Evolutionary conservation across 2,329 filamentous ascomycete species (phyloP).

Genomic region (Pseudogymnoascus sp.): DNA sequence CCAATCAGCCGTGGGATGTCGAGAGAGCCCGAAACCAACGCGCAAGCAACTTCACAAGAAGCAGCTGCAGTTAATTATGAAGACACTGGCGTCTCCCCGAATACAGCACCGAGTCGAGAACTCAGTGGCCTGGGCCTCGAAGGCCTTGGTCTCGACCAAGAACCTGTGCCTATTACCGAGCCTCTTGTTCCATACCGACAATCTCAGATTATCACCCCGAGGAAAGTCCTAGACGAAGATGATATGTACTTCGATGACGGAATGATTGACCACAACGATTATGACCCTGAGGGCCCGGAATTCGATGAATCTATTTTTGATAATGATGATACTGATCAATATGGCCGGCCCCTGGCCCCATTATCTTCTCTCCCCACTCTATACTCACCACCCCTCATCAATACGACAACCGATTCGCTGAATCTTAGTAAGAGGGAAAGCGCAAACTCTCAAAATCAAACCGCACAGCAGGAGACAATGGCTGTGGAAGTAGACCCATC

Average conservation of each 20-base stretch:
- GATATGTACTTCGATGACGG: constrained; percentile 66
- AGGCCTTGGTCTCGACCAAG: neutral
- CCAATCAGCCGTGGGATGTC: constrained; percentile 50
- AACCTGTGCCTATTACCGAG: constrained; percentile 19
- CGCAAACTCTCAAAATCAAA: neutral
- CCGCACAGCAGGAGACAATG: neutral
- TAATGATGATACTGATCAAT: constrained; percentile 54
- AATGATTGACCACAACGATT: constrained; percentile 38
- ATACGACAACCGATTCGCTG: constrained; percentile 13
- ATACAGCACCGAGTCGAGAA: neutral
- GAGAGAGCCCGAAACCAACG: constrained; percentile 32
- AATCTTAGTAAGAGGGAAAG: constrained; percentile 9
- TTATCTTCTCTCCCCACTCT: constrained; percentile 23
- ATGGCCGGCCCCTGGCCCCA: constrained; percentile 44
- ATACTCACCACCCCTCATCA: constrained; percentile 22
- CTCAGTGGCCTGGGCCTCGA: neutral
- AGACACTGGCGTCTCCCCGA: neutral
- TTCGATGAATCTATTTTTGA: constrained; percentile 73
- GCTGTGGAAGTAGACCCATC: neutral
- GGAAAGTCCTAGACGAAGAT: constrained; percentile 36
- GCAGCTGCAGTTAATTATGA: neutral
- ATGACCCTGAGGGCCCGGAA: constrained; percentile 39
- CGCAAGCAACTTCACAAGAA: neutral
- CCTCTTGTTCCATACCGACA: constrained; percentile 9
- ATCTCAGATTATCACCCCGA: constrained; percentile 1